phyloP scores from a whole-genome alignment of 1,284 basidiomycete genomes.

The Malassezia dermatis region DNA sequence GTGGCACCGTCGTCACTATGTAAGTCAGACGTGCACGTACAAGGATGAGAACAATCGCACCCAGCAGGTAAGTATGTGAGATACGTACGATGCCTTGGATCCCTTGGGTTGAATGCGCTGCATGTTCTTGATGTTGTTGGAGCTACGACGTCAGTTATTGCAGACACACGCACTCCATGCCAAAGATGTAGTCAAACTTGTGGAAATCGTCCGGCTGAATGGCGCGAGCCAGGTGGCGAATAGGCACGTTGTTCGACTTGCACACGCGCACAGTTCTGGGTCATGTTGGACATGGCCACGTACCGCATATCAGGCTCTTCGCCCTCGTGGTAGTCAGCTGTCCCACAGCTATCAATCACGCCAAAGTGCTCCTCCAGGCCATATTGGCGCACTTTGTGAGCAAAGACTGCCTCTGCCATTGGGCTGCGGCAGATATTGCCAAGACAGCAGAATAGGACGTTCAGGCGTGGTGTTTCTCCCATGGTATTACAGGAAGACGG shows the following conservation, averaged over 20 bases:
- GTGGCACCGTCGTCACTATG: slow-evolving; percentile 18
- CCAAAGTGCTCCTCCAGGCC: slow-evolving; percentile 26
- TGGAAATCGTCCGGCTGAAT: slow-evolving; percentile 47
- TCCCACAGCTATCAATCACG: slow-evolving; percentile 38
- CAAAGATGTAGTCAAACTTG: slow-evolving; percentile 51
- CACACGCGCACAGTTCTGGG: slow-evolving; percentile 50
- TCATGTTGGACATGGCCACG: slow-evolving; percentile 16
- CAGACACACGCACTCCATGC: slow-evolving; percentile 47
- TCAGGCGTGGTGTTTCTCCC: slow-evolving; percentile 11
- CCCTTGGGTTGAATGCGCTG: slow-evolving; percentile 38
- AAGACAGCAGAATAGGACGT: slow-evolving; percentile 40
- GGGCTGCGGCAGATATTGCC: slow-evolving; percentile 45
- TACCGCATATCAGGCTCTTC: slow-evolving; percentile 37
- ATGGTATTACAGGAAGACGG: not conserved
- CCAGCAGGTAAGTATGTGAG: not conserved
- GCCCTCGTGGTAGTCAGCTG: slow-evolving; percentile 36
- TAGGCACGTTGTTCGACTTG: slow-evolving; percentile 48
- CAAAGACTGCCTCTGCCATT: slow-evolving; percentile 41
- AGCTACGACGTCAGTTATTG: not conserved
- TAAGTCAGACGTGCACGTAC: slow-evolving; percentile 1
- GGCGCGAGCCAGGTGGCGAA: slow-evolving; percentile 48
- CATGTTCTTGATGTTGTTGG: slow-evolving; percentile 49
- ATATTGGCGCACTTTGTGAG: slow-evolving; percentile 20
- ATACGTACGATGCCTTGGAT: slow-evolving; percentile 23
- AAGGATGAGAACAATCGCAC: slow-evolving; percentile 13